phyloP scores from a whole-genome alignment of 441 rosid species.

The Hura crepitans region DNA sequence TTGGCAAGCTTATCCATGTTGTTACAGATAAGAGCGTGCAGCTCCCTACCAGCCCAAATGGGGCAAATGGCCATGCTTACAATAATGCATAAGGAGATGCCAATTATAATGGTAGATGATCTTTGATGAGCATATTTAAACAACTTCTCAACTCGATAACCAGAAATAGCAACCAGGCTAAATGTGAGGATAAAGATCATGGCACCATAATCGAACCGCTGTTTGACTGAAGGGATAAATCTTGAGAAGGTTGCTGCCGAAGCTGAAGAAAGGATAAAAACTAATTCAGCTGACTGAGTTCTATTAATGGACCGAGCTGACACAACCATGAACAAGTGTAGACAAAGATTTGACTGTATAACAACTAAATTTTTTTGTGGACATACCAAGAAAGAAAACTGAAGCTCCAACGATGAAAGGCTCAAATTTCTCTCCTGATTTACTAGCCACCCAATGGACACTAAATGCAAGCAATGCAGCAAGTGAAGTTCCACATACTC shows the following conservation, averaged over 20 bases:
- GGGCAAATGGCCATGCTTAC: constrained; percentile 60
- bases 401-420: constrained; percentile 59
- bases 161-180: constrained; percentile 59
- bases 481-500: constrained; percentile 55
- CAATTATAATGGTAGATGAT: constrained; percentile 59
- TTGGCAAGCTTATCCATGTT: constrained; percentile 60
- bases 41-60: constrained; percentile 91
- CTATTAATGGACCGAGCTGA: no score
- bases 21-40: constrained; percentile 42
- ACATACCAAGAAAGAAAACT: constrained; percentile 60
- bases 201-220: constrained; percentile 63
- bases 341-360: neutral
- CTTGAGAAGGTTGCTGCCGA: constrained; percentile 58
- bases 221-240: constrained; percentile 64
- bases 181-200: constrained; percentile 77
- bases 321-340: neutral
- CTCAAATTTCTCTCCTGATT: constrained; percentile 51
- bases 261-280: constrained; percentile 38
- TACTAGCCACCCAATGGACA: constrained; percentile 56
- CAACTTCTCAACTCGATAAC: constrained; percentile 56
- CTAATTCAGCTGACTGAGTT: neutral
- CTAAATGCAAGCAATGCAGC: constrained; percentile 70
- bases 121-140: constrained; percentile 52
- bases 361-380: neutral
- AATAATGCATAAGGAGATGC: constrained; percentile 50